phyloP scores from a whole-genome alignment of 1,139 yeast genomes.

The Kodamaea ohmeri region DNA sequence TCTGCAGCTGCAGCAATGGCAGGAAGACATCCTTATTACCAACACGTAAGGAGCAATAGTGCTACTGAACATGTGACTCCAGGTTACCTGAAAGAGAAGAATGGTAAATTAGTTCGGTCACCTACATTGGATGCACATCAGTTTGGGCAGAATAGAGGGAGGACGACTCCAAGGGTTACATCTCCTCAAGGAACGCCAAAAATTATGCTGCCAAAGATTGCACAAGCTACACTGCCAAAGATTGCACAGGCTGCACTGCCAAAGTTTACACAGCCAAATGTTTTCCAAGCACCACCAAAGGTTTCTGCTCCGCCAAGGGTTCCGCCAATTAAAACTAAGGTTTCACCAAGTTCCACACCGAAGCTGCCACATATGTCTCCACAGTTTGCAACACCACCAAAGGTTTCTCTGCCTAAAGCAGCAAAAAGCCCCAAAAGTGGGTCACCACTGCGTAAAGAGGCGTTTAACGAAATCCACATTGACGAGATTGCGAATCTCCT shows the following conservation, averaged over 20 bases:
- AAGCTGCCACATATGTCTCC: no score
- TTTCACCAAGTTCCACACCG: no score
- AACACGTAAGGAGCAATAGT: conserved; percentile 7
- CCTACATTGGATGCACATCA: conserved; percentile 11
- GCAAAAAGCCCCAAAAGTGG: not conserved
- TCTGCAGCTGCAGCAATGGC: conserved; percentile 17
- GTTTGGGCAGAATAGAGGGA: conserved; percentile 3
- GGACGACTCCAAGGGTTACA: not conserved
- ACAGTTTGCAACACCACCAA: no score
- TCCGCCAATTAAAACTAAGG: no score
- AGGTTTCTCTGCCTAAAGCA: not conserved
- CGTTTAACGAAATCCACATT: conserved; percentile 23
- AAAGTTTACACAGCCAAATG: no score
- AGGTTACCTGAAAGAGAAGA: not conserved
- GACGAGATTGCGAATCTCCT: conserved; percentile 36
- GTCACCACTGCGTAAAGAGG: not conserved
- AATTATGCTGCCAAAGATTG: not conserved
- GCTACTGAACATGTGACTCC: not conserved
- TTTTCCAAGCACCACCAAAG: no score
- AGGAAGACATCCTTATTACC: conserved; percentile 9
- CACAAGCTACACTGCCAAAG: not conserved
- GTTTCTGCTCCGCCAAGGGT: no score
- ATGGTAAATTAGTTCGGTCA: conserved; percentile 9
- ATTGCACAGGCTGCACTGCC: not conserved
- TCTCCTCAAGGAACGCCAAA: no score